Conservation (phyloP, 2,329 filamentous ascomycete genomes). For the Aspergillus felis region DNA sequence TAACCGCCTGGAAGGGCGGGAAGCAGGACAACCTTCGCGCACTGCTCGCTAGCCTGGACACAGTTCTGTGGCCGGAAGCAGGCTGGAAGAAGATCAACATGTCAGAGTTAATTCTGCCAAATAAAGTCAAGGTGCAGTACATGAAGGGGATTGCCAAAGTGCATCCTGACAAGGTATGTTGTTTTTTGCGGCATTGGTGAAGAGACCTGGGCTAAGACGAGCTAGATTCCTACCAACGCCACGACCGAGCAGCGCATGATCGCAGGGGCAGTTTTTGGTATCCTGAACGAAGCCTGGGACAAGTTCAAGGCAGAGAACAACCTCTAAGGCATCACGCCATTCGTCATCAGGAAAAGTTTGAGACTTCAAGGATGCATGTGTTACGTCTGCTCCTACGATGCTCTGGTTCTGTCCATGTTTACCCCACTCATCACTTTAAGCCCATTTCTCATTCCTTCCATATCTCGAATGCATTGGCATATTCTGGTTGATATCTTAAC, state of each 20-base stretch:
- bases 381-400: not conserved
- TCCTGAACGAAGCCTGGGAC: constrained; percentile 65
- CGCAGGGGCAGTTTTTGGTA: constrained; percentile 61
- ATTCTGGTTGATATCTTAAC: not conserved
- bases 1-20: constrained; percentile 79
- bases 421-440: not conserved
- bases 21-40: constrained; percentile 92
- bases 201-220: constrained; percentile 2
- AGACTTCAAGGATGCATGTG: not conserved
- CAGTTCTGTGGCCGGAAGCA: constrained; percentile 83
- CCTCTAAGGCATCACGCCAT: constrained; percentile 33
- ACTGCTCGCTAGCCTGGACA: constrained; percentile 78
- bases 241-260: constrained; percentile 66
- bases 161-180: constrained; percentile 92
- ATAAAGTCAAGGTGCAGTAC: constrained; percentile 94
- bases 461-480: not conserved
- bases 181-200: constrained; percentile 2
- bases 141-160: constrained; percentile 99
- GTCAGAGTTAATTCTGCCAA: constrained; percentile 86
- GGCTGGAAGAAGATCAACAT: constrained; percentile 97
- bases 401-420: not conserved
- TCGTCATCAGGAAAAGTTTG: not conserved
- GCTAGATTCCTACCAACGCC: constrained; percentile 59
- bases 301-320: constrained; percentile 64
- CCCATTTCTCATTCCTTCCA: not conserved